Conservation (phyloP, 371 early-diverging fungal genomes). For the Syncephalastrum sp. region DNA sequence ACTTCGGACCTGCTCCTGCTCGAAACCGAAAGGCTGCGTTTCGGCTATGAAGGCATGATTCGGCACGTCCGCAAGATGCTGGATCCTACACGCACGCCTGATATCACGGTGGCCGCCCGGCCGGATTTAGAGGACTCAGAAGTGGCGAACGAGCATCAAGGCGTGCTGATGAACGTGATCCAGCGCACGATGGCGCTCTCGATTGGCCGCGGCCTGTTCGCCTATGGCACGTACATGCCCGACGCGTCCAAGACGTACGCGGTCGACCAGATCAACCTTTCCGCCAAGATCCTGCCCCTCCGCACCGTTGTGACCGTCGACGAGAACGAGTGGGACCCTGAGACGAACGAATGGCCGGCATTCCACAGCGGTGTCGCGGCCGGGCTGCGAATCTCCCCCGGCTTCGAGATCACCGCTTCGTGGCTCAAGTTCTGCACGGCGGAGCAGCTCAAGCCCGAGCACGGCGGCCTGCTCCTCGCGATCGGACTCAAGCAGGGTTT, state of each 20-base stretch:
- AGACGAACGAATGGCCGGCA: conserved; percentile 72
- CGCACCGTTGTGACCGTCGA: conserved; percentile 58
- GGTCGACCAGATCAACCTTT: conserved; percentile 53
- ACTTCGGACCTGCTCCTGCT: conserved; percentile 22
- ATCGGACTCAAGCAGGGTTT: conserved; percentile 81
- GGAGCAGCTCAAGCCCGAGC: conserved; percentile 45
- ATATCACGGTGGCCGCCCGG: conserved; percentile 34
- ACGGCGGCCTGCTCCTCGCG: conserved; percentile 84
- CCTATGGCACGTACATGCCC: conserved; percentile 60
- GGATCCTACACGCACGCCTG: conserved; percentile 41
- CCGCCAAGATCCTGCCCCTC: conserved; percentile 65
- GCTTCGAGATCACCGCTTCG: conserved; percentile 57
- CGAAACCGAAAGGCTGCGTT: conserved; percentile 50
- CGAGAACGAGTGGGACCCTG: conserved; percentile 35
- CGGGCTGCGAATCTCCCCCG: conserved; percentile 68
- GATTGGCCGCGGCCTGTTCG: conserved; percentile 66
- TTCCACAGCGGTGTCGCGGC: conserved; percentile 89
- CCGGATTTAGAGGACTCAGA: conserved; percentile 52
- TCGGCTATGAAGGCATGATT: conserved; percentile 63
- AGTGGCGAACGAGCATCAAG: conserved; percentile 48
- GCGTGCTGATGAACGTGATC: conserved; percentile 45
- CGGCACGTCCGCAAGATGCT: conserved; percentile 62
- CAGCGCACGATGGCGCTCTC: conserved; percentile 68
- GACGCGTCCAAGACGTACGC: conserved; percentile 54
- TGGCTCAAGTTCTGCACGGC: conserved; percentile 81